phyloP scores from a whole-genome alignment of 257 asterid species.

The Ilex asprella region DNA sequence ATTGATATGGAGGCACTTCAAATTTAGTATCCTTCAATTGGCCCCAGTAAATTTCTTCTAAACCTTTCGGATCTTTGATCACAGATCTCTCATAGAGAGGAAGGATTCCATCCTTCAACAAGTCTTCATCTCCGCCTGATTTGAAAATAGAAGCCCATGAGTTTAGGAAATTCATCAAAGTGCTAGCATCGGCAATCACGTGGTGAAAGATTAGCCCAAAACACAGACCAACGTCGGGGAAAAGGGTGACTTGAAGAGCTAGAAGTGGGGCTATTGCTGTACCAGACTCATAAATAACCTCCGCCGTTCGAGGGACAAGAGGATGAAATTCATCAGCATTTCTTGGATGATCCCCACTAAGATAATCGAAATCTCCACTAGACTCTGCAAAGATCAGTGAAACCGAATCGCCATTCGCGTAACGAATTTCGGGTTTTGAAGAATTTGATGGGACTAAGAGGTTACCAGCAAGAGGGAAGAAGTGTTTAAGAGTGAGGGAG shows the following conservation, averaged over 20 bases:
- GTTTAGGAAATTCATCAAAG: constrained; percentile 23
- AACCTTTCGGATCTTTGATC: constrained; percentile 29
- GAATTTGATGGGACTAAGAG: constrained; percentile 17
- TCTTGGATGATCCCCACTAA: constrained; percentile 23
- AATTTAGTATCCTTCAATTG: background rate
- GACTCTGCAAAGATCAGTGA: constrained; percentile 24
- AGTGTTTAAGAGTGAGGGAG: constrained; percentile 38
- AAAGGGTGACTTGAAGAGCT: constrained; percentile 43
- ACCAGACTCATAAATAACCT: constrained; percentile 7
- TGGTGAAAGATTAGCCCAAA: constrained; percentile 39
- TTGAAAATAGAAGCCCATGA: constrained; percentile 30
- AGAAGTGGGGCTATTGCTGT: constrained; percentile 16
- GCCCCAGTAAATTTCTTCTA: constrained; percentile 16
- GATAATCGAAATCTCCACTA: constrained; percentile 18
- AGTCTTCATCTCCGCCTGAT: constrained; percentile 3
- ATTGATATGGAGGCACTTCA: background rate
- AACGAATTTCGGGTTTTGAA: constrained; percentile 24
- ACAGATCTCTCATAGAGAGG: constrained; percentile 39
- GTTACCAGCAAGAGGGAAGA: constrained; percentile 36
- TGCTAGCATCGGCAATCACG: constrained; percentile 30
- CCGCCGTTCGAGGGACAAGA: constrained; percentile 32
- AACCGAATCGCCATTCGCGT: constrained; percentile 31
- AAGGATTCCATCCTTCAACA: background rate
- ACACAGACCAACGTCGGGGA: constrained; percentile 31
- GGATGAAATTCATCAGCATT: constrained; percentile 29